Percentiles rank a stretch among this genome's conserved stretches.
Conservation (phyloP, 2,329 filamentous ascomycete species). For the Aspergillus pseudotamarii region DNA sequence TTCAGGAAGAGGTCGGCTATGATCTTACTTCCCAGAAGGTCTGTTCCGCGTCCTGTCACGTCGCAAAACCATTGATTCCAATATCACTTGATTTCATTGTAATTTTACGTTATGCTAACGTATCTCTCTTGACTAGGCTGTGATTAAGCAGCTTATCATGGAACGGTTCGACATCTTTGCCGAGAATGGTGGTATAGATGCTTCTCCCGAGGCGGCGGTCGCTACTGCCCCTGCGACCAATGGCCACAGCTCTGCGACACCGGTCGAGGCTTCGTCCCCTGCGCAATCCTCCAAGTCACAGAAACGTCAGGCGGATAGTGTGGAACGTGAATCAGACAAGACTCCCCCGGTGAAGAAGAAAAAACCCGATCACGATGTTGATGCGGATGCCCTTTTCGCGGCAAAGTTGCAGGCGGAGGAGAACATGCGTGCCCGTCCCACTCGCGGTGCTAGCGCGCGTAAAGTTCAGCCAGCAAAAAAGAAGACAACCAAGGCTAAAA, state of each 20-base stretch:
- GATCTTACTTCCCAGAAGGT: conserved; percentile 67
- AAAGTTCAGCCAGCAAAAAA: conserved; percentile 65
- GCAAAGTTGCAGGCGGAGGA: conserved; percentile 90
- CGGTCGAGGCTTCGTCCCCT: conserved; percentile 34
- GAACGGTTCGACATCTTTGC: conserved; percentile 72
- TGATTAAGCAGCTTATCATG: conserved; percentile 73
- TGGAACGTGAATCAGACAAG: conserved; percentile 37
- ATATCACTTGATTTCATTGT: neutral
- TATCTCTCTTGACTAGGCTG: conserved; percentile 51
- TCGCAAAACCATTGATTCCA: conserved; percentile 11
- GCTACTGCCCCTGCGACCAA: conserved; percentile 32
- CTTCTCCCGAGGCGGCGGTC: conserved; percentile 30
- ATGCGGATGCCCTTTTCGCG: conserved; percentile 84
- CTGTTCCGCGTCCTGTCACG: conserved; percentile 20
- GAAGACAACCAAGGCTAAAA: conserved; percentile 56
- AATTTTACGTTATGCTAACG: conserved; percentile 15
- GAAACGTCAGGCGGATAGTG: conserved; percentile 47
- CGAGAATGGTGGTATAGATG: conserved; percentile 44
- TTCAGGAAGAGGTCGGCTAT: conserved; percentile 62
- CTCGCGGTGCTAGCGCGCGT: conserved; percentile 69
- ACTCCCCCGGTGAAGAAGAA: conserved; percentile 61
- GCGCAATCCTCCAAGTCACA: conserved; percentile 39
- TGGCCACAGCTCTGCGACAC: conserved; percentile 34
- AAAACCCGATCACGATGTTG: conserved; percentile 64
- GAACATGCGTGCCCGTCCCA: conserved; percentile 74